These are phyloP conservation scores for Backusella circina DNA, from an alignment of 192 early-diverging fungal species.

Conservation along the genomic window DNA sequence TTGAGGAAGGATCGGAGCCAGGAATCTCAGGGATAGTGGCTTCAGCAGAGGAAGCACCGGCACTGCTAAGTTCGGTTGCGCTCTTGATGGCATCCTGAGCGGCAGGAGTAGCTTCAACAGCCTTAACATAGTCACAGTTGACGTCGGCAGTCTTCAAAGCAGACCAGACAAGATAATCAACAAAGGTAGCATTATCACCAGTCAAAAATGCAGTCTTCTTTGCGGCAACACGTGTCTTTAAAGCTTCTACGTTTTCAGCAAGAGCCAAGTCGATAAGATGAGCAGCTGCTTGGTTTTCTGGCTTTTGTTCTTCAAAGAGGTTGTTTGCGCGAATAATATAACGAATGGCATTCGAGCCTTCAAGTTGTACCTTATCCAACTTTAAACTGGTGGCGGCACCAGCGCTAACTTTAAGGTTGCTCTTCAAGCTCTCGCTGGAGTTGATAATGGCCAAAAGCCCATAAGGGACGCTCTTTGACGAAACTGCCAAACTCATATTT, in stretches of 20 bases:
- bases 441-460: constrained; percentile 11
- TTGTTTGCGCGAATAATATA: constrained; percentile 8
- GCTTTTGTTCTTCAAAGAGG: constrained; percentile 12
- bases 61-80: background rate
- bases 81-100: background rate
- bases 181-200: background rate
- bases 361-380: background rate
- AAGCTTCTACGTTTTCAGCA: background rate
- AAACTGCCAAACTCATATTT: constrained; percentile 9
- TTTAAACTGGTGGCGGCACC: background rate
- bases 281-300: constrained; percentile 15
- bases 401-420: background rate
- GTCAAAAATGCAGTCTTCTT: constrained; percentile 3
- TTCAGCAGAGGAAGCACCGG: background rate
- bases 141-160: background rate
- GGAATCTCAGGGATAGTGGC: constrained; percentile 9
- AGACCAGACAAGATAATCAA: constrained; percentile 19
- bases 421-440: background rate
- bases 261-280: constrained; percentile 8
- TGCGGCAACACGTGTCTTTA: background rate
- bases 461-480: constrained; percentile 1
- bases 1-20: constrained; percentile 43
- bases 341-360: constrained; percentile 10
- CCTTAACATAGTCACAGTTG: background rate
- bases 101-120: constrained; percentile 16